These are phyloP conservation scores for Lipomyces japonicus DNA, from an alignment of 805 yeast species.

Conservation along the genomic window DNA sequence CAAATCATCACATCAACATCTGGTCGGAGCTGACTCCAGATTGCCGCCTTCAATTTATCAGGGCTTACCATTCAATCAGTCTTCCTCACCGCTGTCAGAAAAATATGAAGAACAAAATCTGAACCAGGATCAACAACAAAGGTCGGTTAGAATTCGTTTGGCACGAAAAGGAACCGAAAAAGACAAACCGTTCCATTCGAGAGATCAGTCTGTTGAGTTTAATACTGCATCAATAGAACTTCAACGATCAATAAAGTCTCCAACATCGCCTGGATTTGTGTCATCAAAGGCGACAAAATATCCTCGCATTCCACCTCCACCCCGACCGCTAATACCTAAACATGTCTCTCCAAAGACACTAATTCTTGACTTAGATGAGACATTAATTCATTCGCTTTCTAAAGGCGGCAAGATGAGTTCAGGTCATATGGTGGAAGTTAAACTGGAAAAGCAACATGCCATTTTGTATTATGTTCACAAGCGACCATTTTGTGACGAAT, in stretches of 20 bases:
- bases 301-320: slow-evolving; percentile 20
- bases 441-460: slow-evolving; percentile 59
- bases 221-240: slow-evolving; percentile 1
- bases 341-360: slow-evolving; percentile 52
- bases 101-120: too few species aligned
- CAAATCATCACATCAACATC: slow-evolving; percentile 9
- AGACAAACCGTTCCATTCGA: neutral
- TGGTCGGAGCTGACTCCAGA: slow-evolving; percentile 1
- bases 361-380: slow-evolving; percentile 88
- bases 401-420: slow-evolving; percentile 47
- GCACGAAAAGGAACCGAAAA: neutral
- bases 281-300: slow-evolving; percentile 16
- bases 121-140: too few species aligned
- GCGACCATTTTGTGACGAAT: slow-evolving; percentile 86
- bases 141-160: slow-evolving; percentile 4
- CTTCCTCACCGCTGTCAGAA: slow-evolving; percentile 1
- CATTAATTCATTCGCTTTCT: slow-evolving; percentile 85
- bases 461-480: slow-evolving; percentile 86
- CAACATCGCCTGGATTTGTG: slow-evolving; percentile 17
- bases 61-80: neutral
- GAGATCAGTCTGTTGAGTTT: neutral
- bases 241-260: slow-evolving; percentile 17
- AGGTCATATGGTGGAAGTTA: slow-evolving; percentile 78
- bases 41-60: slow-evolving; percentile 13
- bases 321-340: slow-evolving; percentile 25